phyloP scores from a whole-genome alignment of 768 basidiomycete genomes.

The Lactarius indigo region DNA sequence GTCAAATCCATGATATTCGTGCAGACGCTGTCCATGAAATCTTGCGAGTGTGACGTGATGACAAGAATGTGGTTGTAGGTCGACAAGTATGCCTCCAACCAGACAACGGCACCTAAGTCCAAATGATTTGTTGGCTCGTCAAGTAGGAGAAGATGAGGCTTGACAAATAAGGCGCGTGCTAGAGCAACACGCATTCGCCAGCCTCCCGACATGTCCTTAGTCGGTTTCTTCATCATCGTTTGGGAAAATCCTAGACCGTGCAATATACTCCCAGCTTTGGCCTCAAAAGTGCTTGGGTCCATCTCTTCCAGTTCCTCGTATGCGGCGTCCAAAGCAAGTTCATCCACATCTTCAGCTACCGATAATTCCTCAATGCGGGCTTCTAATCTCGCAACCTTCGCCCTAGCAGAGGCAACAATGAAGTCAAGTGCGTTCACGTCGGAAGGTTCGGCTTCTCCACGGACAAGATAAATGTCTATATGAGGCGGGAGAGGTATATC shows the following conservation, averaged over 20 bases:
- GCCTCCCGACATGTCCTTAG: constrained; percentile 98
- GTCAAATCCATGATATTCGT: constrained; percentile 98
- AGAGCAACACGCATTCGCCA: constrained; percentile 99
- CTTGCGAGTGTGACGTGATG: constrained; percentile 97
- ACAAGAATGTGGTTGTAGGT: constrained; percentile 99
- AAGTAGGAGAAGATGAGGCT: constrained; percentile 91
- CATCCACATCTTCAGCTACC: constrained; percentile 85
- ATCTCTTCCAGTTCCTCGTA: constrained; percentile 98
- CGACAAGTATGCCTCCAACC: constrained; percentile 96
- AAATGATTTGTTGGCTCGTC: constrained; percentile 93
- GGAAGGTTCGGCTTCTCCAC: constrained; percentile 93
- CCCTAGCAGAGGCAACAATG: constrained; percentile 88
- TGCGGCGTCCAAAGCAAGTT: constrained; percentile 77
- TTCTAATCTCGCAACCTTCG: constrained; percentile 92
- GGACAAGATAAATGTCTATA: constrained; percentile 96
- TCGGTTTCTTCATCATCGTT: constrained; percentile 93
- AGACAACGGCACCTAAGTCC: constrained; percentile 96
- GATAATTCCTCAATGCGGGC: constrained; percentile 92
- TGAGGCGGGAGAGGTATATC: constrained; percentile 93
- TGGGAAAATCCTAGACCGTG: constrained; percentile 92
- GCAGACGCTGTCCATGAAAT: constrained; percentile 98
- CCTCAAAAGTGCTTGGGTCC: constrained; percentile 93
- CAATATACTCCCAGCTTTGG: constrained; percentile 93
- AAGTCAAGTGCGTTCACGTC: constrained; percentile 96
- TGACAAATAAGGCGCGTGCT: constrained; percentile 92